A percentile compares a stretch with the other conserved stretches of the same genome.
These are phyloP conservation scores for Rugonectria rugulosa DNA, from an alignment of 2,329 filamentous ascomycete genomes.

Conservation along the genomic window DNA sequence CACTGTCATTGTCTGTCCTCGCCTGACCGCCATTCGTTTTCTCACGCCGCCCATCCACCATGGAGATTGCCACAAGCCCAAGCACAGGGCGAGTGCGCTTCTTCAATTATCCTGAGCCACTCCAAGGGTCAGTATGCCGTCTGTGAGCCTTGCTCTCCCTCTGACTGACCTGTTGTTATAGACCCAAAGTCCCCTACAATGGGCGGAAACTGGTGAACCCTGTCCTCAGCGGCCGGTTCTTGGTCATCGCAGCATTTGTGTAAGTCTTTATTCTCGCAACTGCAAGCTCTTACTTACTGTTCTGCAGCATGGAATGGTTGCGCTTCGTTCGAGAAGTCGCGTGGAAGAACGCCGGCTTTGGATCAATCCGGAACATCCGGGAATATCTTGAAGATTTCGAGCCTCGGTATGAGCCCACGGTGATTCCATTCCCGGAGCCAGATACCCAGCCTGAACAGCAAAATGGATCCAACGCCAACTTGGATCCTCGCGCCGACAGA, in stretches of 20 bases:
- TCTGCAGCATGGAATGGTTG: constrained; percentile 35
- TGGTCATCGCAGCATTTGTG: constrained; percentile 13
- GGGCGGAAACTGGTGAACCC: constrained; percentile 14
- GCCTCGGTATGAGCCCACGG: constrained; percentile 55
- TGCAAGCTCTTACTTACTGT: background rate
- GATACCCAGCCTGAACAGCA: constrained; percentile 1
- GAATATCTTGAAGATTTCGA: constrained; percentile 59
- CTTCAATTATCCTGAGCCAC: constrained; percentile 17
- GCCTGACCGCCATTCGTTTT: background rate
- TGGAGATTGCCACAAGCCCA: background rate
- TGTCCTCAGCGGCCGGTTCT: constrained; percentile 7
- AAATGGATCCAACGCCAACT: constrained; percentile 46
- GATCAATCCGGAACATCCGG: constrained; percentile 60
- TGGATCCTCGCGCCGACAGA: background rate
- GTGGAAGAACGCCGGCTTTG: constrained; percentile 72
- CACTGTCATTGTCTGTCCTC: background rate
- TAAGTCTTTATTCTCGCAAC: background rate
- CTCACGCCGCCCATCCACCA: background rate
- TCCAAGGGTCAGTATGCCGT: constrained; percentile 9
- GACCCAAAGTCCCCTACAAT: constrained; percentile 8
- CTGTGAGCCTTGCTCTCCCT: no score
- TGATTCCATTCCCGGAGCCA: constrained; percentile 49
- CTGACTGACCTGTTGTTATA: background rate
- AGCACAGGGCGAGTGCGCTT: background rate
- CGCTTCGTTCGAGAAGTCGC: constrained; percentile 33